phyloP scores from a whole-genome alignment of 225 moss, liverwort and hornwort genomes.

The Bryoerythrophyllum caledonicum region DNA sequence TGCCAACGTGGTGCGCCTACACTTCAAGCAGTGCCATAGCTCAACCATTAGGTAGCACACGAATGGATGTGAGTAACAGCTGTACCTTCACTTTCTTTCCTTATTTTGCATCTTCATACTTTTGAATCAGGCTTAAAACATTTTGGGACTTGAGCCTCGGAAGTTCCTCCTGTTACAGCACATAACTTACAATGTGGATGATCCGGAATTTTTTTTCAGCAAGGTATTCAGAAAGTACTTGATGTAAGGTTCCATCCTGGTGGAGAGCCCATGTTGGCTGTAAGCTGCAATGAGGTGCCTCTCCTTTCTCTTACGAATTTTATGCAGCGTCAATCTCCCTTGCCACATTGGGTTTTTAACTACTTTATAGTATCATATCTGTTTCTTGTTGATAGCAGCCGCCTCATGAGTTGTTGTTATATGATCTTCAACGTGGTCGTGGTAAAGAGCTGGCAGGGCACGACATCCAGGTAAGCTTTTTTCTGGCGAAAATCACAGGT shows the following conservation, averaged over 20 bases:
- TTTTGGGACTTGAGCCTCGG: background rate
- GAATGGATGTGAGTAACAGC: conserved; percentile 59
- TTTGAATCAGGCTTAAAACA: background rate
- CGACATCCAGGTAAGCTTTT: conserved; percentile 65
- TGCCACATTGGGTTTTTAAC: background rate
- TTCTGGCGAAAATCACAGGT: background rate
- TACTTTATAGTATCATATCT: background rate
- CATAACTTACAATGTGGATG: conserved; percentile 2
- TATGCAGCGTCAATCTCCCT: background rate
- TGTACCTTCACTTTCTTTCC: background rate
- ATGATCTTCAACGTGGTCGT: conserved; percentile 75
- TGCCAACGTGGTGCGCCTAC: conserved; percentile 82
- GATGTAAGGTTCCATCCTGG: conserved; percentile 89
- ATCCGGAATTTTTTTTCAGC: conserved; percentile 45
- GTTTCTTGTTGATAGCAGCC: conserved; percentile 46
- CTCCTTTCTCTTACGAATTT: background rate
- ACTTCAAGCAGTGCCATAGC: conserved; percentile 86
- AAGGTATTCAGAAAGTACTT: conserved; percentile 92
- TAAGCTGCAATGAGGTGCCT: conserved; percentile 89
- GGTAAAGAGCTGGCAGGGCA: conserved; percentile 80
- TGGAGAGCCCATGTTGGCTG: conserved; percentile 75
- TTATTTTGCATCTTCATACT: background rate
- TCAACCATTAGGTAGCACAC: conserved; percentile 65
- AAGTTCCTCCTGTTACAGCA: background rate
- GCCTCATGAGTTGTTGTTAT: conserved; percentile 76